Conservation (phyloP, 495 filamentous ascomycete species). For the Aeminium ludgeri region DNA sequence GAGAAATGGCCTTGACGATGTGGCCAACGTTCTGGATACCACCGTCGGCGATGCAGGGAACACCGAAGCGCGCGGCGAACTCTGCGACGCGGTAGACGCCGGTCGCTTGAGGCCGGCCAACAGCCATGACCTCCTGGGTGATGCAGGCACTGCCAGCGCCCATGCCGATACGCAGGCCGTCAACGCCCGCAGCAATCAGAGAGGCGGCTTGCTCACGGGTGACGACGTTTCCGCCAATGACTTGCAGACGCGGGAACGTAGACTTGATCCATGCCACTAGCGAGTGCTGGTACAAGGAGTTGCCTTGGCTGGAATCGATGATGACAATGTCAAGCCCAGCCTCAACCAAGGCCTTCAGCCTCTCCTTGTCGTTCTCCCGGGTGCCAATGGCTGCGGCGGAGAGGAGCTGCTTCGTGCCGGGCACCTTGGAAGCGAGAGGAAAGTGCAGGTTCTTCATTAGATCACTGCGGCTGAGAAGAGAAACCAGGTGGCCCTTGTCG, state of each 20-base stretch:
- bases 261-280: constrained; percentile 94
- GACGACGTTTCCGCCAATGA: constrained; percentile 96
- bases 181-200: constrained; percentile 84
- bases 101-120: constrained; percentile 85
- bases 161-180: constrained; percentile 98
- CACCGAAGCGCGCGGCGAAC: constrained; percentile 85
- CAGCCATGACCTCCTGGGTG: constrained; percentile 99
- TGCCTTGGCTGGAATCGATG: constrained; percentile 90
- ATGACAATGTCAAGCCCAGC: constrained; percentile 92
- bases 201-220: constrained; percentile 84
- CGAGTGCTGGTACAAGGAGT: constrained; percentile 89
- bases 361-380: constrained; percentile 71
- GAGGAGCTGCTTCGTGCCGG: constrained; percentile 93
- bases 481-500: constrained; percentile 66
- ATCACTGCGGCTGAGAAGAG: constrained; percentile 90
- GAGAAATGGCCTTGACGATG: constrained; percentile 92
- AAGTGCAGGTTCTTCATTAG: constrained; percentile 98
- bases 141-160: constrained; percentile 96
- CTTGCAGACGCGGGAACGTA: constrained; percentile 69
- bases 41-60: constrained; percentile 95
- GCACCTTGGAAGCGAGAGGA: constrained; percentile 89
- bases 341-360: constrained; percentile 77
- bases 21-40: constrained; percentile 97
- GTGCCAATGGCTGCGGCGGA: constrained; percentile 92
- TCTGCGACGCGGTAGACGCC: constrained; percentile 73